Percentiles rank a stretch among this genome's conserved stretches.
These are phyloP conservation scores for Penicillium janthinellum DNA, from an alignment of 2,329 filamentous ascomycete species.

Conservation along the genomic window DNA sequence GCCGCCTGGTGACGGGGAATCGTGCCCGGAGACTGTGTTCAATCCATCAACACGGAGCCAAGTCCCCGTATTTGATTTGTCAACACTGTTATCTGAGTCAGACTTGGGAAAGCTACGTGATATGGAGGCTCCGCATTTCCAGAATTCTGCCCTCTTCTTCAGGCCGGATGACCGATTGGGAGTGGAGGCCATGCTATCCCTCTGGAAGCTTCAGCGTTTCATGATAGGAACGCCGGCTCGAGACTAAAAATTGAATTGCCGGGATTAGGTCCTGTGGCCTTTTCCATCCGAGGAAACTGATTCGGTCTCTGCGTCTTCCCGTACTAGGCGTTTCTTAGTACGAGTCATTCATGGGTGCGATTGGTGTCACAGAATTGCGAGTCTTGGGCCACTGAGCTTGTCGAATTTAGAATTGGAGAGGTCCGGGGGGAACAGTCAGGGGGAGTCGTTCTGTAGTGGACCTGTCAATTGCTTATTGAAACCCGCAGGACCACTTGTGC, in stretches of 20 bases:
- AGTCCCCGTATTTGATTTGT: constrained; percentile 44
- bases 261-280: background rate
- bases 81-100: constrained; percentile 32
- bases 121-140: constrained; percentile 32
- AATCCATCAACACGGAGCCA: constrained; percentile 32
- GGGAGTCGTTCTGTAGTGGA: too few species aligned
- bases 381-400: too few species aligned
- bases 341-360: too few species aligned
- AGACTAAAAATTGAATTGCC: background rate
- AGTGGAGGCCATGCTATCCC: constrained; percentile 34
- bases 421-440: too few species aligned
- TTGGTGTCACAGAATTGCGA: too few species aligned
- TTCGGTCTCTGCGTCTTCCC: background rate
- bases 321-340: too few species aligned
- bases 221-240: constrained; percentile 18
- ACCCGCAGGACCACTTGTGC: too few species aligned
- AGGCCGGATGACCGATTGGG: constrained; percentile 33
- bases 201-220: constrained; percentile 45
- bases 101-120: constrained; percentile 35
- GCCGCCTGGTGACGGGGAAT: background rate
- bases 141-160: constrained; percentile 39
- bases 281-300: background rate
- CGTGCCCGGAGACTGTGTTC: constrained; percentile 31
- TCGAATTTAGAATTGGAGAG: too few species aligned
- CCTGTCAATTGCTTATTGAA: too few species aligned